Percentiles rank a stretch among this genome's conserved stretches.
These are phyloP conservation scores for Trichoderma atroviride DNA, from an alignment of 2,329 filamentous ascomycete species.

Conservation along the genomic window DNA sequence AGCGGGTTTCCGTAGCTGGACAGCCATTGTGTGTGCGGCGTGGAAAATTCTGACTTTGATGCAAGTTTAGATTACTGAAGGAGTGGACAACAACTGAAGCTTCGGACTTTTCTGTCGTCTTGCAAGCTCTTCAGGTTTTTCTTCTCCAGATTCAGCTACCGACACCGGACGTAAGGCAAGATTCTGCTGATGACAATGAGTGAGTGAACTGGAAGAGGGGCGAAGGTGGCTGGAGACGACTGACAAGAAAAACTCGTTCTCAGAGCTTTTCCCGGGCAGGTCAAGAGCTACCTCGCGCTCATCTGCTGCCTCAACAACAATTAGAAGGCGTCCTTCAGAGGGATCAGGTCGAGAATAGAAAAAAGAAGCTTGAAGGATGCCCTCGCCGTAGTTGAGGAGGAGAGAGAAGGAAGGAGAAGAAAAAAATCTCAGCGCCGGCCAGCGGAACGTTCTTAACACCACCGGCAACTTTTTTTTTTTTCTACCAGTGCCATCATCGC, in stretches of 20 bases:
- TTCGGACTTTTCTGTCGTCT: neutral
- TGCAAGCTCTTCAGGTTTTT: slow-evolving; percentile 15
- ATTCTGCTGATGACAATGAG: slow-evolving; percentile 28
- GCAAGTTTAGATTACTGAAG: slow-evolving; percentile 12
- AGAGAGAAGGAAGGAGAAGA: slow-evolving; percentile 18
- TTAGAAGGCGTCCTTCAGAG: slow-evolving; percentile 10
- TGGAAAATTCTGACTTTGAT: slow-evolving; percentile 6
- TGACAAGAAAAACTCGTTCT: slow-evolving; percentile 44
- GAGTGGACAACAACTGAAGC: neutral
- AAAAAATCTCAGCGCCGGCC: slow-evolving; percentile 23
- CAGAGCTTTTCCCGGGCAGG: slow-evolving; percentile 42
- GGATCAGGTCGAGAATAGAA: neutral
- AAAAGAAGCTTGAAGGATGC: slow-evolving; percentile 18
- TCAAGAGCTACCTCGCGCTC: slow-evolving; percentile 44
- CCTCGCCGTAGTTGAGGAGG: slow-evolving; percentile 19
- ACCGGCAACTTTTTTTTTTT: slow-evolving; percentile 24
- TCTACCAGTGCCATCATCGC: slow-evolving; percentile 21
- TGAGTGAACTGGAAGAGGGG: slow-evolving; percentile 28
- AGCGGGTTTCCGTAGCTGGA: slow-evolving; percentile 55
- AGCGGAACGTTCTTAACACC: slow-evolving; percentile 11
- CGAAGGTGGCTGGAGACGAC: slow-evolving; percentile 39
- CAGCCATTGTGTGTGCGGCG: slow-evolving; percentile 37
- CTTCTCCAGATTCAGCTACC: neutral
- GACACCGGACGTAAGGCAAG: slow-evolving; percentile 36
- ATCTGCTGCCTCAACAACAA: slow-evolving; percentile 34